Percentiles rank a stretch among this genome's conserved stretches.
These are phyloP conservation scores for Leccinum pachyderme DNA, from an alignment of 1,284 basidiomycete genomes.

Conservation along the genomic window DNA sequence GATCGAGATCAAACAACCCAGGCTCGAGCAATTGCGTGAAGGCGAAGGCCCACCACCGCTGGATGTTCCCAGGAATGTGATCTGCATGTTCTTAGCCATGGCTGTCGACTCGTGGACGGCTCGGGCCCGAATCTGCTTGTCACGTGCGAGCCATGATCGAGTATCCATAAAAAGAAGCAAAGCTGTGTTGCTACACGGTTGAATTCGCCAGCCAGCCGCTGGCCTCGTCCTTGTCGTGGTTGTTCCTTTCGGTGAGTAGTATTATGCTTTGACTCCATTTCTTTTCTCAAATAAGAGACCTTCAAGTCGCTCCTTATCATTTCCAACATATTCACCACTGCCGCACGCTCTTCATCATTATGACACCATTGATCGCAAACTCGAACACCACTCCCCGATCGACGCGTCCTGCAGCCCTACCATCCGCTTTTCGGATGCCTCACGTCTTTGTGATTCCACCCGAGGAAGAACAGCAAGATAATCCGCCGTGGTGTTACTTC, in stretches of 20 bases:
- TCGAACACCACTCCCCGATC: conserved; percentile 14
- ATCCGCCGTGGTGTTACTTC: conserved; percentile 64
- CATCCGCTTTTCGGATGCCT: conserved; percentile 44
- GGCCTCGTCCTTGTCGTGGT: conserved; percentile 8
- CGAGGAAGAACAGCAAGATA: conserved; percentile 59
- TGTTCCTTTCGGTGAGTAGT: conserved; percentile 16
- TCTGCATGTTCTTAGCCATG: conserved; percentile 34
- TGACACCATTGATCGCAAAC: conserved; percentile 17
- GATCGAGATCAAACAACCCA: conserved; percentile 29
- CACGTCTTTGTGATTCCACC: conserved; percentile 69
- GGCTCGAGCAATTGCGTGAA: conserved; percentile 68
- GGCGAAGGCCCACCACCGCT: conserved; percentile 71
- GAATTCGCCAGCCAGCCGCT: conserved; percentile 20
- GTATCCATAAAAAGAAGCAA: conserved; percentile 24
- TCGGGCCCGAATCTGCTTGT: not conserved
- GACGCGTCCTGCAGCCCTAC: conserved; percentile 2
- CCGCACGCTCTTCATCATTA: conserved; percentile 3
- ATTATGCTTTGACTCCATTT: not conserved
- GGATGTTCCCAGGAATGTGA: conserved; percentile 73
- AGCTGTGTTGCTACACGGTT: conserved; percentile 20
- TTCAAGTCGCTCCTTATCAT: conserved; percentile 21
- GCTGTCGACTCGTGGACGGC: not conserved
- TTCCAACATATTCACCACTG: not conserved
- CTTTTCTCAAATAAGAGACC: conserved; percentile 1
- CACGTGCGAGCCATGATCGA: conserved; percentile 15